These are phyloP conservation scores for Penicillium digitatum DNA, from an alignment of 2,329 filamentous ascomycete genomes.

Conservation along the genomic window DNA sequence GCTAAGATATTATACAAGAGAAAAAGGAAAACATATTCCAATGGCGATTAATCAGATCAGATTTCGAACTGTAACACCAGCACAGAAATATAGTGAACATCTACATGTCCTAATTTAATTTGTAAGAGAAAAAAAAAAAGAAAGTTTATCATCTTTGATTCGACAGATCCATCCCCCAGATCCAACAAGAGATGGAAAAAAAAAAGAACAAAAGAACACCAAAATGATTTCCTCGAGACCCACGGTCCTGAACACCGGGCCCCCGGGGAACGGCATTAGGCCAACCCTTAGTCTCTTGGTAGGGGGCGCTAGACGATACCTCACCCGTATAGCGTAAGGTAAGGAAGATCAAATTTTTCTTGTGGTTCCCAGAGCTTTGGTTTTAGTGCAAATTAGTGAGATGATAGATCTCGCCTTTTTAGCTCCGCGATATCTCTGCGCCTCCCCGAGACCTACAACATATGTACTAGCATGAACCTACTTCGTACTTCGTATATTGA, in stretches of 20 bases:
- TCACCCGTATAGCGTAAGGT: conserved; percentile 26
- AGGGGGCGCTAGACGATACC: conserved; percentile 28
- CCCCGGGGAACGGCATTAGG: conserved; percentile 34
- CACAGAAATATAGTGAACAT: not conserved
- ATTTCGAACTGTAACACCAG: conserved; percentile 4
- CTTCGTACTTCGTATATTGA: not conserved
- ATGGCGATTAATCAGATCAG: conserved; percentile 7
- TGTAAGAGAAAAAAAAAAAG: too few species aligned
- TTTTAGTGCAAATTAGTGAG: conserved; percentile 35
- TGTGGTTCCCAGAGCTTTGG: conserved; percentile 31
- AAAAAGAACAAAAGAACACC: conserved; percentile 9
- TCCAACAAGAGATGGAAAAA: conserved; percentile 1
- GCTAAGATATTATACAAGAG: too few species aligned
- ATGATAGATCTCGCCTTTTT: conserved; percentile 38
- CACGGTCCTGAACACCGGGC: conserved; percentile 32
- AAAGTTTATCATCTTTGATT: conserved; percentile 15
- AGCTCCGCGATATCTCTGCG: conserved; percentile 15
- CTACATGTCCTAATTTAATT: not conserved
- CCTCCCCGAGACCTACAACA: conserved; percentile 22
- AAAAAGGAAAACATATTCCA: not conserved
- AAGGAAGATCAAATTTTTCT: conserved; percentile 31
- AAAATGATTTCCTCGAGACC: conserved; percentile 14
- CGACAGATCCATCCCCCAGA: conserved; percentile 20
- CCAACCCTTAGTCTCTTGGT: conserved; percentile 21
- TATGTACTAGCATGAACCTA: conserved; percentile 9